A percentile compares a stretch with the other conserved stretches of the same genome.
Conservation (phyloP, 305 asterid species). For the Euphrasia arctica region DNA sequence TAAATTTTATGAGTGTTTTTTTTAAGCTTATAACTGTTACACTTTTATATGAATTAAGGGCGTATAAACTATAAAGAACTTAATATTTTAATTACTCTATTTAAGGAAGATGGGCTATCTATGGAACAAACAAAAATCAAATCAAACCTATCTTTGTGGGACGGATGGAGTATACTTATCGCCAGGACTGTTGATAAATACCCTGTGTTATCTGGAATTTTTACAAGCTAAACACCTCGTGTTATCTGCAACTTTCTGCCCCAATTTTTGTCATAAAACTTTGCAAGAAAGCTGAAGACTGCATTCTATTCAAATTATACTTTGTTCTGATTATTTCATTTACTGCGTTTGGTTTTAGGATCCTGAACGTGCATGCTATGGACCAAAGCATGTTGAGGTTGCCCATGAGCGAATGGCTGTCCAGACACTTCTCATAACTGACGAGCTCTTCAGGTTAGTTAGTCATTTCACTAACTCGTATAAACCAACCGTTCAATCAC, state of each 20-base stretch:
- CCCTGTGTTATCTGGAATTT: too few relatives aligned
- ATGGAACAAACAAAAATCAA: too few relatives aligned
- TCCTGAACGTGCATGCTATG: constrained; percentile 93
- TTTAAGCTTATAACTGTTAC: too few relatives aligned
- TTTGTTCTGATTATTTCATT: not conserved
- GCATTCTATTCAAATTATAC: not conserved
- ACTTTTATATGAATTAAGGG: too few relatives aligned
- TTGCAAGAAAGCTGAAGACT: not conserved
- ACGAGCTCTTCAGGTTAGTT: constrained; percentile 86
- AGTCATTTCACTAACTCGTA: not conserved
- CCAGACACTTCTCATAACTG: constrained; percentile 92
- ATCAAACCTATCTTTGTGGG: too few relatives aligned
- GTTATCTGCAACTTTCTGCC: not conserved
- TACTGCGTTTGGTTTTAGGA: constrained; percentile 46
- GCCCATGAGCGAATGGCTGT: constrained; percentile 97
- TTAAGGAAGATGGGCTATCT: too few relatives aligned
- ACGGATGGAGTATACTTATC: too few relatives aligned
- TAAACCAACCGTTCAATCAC: not conserved
- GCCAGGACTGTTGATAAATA: too few relatives aligned
- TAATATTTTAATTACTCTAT: too few relatives aligned
- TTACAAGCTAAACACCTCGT: not conserved
- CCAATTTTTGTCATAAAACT: not conserved
- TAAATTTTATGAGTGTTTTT: too few relatives aligned
- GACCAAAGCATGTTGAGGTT: constrained; percentile 97
- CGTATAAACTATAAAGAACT: too few relatives aligned